phyloP scores from a whole-genome alignment of 2,329 filamentous ascomycete species.

The Cladophialophora bantiana region DNA sequence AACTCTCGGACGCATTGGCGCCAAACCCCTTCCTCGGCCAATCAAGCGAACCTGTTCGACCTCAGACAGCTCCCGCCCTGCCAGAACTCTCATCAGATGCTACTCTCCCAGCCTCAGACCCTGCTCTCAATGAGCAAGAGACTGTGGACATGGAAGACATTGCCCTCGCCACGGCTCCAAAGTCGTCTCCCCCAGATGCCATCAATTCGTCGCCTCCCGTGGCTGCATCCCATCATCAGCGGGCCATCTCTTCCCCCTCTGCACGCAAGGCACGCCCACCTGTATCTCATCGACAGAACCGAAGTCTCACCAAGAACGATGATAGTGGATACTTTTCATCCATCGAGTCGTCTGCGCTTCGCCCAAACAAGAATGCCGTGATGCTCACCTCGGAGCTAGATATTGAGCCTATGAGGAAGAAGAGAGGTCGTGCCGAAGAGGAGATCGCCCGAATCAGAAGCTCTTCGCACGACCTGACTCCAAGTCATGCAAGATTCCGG shows the following conservation, averaged over 20 bases:
- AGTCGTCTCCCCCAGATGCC: slow-evolving; percentile 57
- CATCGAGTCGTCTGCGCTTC: slow-evolving; percentile 85
- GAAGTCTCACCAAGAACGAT: slow-evolving; percentile 79
- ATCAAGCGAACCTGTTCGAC: slow-evolving; percentile 43
- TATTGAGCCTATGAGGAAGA: slow-evolving; percentile 74
- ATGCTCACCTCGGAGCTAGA: slow-evolving; percentile 76
- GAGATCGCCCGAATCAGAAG: slow-evolving; percentile 92
- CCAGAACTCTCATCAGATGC: slow-evolving; percentile 76
- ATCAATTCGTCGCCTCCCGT: slow-evolving; percentile 94
- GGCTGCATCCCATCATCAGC: slow-evolving; percentile 61
- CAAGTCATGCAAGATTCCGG: slow-evolving; percentile 65
- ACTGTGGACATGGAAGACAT: slow-evolving; percentile 51
- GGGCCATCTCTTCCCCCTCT: slow-evolving; percentile 75
- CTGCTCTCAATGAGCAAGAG: slow-evolving; percentile 62
- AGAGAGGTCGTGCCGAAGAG: slow-evolving; percentile 83
- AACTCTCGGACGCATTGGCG: slow-evolving; percentile 34
- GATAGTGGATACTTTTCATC: slow-evolving; percentile 98
- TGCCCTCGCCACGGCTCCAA: slow-evolving; percentile 44
- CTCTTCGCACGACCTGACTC: slow-evolving; percentile 86
- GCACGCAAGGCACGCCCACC: slow-evolving; percentile 55
- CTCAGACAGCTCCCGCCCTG: slow-evolving; percentile 39
- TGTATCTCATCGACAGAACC: slow-evolving; percentile 71
- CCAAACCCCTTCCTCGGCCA: slow-evolving; percentile 43
- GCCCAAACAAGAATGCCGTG: slow-evolving; percentile 69
- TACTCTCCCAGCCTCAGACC: slow-evolving; percentile 75